Conservation (phyloP, 164 flowering plant genomes). For the Aristolochia contorta region DNA sequence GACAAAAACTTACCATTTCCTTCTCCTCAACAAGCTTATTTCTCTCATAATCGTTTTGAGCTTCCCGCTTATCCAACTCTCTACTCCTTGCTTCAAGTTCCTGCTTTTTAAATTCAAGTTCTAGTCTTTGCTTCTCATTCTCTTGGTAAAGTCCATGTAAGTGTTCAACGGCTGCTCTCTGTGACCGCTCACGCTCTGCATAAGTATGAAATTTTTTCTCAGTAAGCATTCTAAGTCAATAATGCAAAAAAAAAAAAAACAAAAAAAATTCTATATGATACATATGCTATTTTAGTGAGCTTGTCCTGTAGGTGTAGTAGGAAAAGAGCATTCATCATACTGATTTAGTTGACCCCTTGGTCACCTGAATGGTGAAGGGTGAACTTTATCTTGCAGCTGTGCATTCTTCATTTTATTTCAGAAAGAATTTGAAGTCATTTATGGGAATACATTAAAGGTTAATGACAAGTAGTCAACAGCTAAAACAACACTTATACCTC, state of each 20-base stretch:
- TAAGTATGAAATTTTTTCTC: not conserved
- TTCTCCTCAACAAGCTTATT: slow-evolving; percentile 42
- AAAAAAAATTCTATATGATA: not conserved
- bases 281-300: not conserved
- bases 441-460: too few relatives aligned
- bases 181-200: slow-evolving; percentile 47
- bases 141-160: slow-evolving; percentile 29
- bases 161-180: slow-evolving; percentile 25
- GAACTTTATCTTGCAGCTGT: too few relatives aligned
- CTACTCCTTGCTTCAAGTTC: slow-evolving; percentile 24
- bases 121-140: slow-evolving; percentile 31
- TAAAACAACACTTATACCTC: too few relatives aligned
- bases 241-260: not conserved
- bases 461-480: too few relatives aligned
- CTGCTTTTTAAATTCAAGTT: slow-evolving; percentile 35
- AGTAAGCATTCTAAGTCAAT: not conserved
- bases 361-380: too few relatives aligned
- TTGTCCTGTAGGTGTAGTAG: not conserved
- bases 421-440: too few relatives aligned
- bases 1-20: slow-evolving; percentile 29
- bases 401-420: too few relatives aligned
- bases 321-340: not conserved
- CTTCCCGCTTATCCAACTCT: slow-evolving; percentile 42
- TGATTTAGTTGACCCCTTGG: too few relatives aligned
- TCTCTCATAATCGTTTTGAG: slow-evolving; percentile 49